Base-by-base conservation (phyloP, 2,329 filamentous ascomycete genomes). In the Hypomyces rosellus region DNA sequence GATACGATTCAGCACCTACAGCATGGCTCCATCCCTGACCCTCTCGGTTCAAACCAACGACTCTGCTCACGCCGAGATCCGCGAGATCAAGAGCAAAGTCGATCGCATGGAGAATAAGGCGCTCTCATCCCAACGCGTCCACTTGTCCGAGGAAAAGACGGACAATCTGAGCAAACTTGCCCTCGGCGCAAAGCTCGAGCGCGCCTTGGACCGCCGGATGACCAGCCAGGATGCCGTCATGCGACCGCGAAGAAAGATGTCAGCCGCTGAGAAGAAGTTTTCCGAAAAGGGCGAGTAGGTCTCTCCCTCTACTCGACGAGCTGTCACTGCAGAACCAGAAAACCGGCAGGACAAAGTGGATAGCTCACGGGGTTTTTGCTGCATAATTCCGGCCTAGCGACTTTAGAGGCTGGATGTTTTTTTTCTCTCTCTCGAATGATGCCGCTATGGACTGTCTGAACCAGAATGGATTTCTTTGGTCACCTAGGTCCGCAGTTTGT, bases 21-120 rank as follows among this genome's bases (percentile, higher is more conserved):
- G 78, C 72, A 76, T 77, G 67, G 70, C 78, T 7, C 77, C 77
- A 14, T 81, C 78, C 15, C 63, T 93, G 65, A 80, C 85, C 18
- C 70, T 76, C 48, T 80, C 77, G 33, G 67, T 78, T 51, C 69
- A 66, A 57, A 77, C 75, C 25, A 74, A 65, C 57, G 78, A 82
- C 65, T 80, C 77, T 41, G 76, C 73, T 44, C 72, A 74, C 45
- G 75, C 76, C 59, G 79, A 82, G 66, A 80, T 82, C 59, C 71
- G 71, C 67, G 81, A 88, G 59, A 89, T 93, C 68, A 86, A 88
- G 61, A 81, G 85, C 54, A 85, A 87, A 53, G 81, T 96, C 56
- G 85, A 89, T 62, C 88, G 90, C 63, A 87, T 96, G 72, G 88
- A 95, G 69, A 93, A 95, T 76, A 89, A 89, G 71, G 87, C 86